A percentile compares a stretch with the other conserved stretches of the same genome.
Conservation (phyloP, 2,329 filamentous ascomycete genomes). For the Pyricularia grisea region DNA sequence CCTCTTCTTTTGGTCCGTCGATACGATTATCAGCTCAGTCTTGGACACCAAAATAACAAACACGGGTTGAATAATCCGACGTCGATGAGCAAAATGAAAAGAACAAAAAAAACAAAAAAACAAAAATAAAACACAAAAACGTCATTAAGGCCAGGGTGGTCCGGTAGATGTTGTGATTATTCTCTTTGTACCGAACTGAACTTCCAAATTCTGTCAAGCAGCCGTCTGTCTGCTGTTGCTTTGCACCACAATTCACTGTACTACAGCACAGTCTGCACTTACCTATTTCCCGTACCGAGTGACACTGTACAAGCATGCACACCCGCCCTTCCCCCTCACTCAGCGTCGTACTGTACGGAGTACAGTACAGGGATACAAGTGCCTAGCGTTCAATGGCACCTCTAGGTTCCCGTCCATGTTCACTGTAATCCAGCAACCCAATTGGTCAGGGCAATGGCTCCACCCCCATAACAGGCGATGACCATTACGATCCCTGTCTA, state of each 20-base stretch:
- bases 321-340: background rate
- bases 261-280: too few species aligned
- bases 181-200: background rate
- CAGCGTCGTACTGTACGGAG: background rate
- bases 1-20: background rate
- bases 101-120: background rate
- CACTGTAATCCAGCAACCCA: background rate
- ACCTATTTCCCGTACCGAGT: background rate
- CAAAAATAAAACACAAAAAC: background rate
- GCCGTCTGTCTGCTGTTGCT: background rate
- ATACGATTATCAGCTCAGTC: background rate
- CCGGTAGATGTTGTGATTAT: background rate
- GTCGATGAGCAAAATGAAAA: too few species aligned
- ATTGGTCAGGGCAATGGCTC: background rate
- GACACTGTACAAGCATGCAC: background rate
- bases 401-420: too few species aligned
- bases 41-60: background rate
- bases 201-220: background rate
- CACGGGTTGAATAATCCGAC: background rate
- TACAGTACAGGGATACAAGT: background rate
- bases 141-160: background rate
- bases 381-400: background rate
- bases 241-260: too few species aligned
- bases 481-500: background rate
- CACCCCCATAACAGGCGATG: background rate